Base-by-base conservation (phyloP, 768 basidiomycete genomes). In the Naganishia vaughanmartiniae region DNA sequence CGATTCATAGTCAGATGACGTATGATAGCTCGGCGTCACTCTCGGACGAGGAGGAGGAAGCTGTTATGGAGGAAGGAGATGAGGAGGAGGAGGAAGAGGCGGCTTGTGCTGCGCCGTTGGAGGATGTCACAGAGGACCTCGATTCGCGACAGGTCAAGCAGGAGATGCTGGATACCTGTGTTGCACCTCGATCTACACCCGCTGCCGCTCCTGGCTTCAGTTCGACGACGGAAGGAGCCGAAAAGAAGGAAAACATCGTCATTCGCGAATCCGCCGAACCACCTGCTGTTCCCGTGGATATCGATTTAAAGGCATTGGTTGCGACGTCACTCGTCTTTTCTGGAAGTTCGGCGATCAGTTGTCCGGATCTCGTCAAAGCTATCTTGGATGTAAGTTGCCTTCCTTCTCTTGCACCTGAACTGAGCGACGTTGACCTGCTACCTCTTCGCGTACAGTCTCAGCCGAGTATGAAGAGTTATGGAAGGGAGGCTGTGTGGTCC, bases 331-430 rank as follows among this genome's bases (percentile, higher is more conserved):
- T 81, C 9, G 80, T 81, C 0, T 81, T 81, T 60, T 81, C 80
- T 4, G 80, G 80, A 1, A 74, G 73, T 1, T 76, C 75, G 33
- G 79, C 79, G 34, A 70, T 77, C 42, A 74, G 72, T 56, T 56
- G 76, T 36, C 79, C 79, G 30, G 80, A 81, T 72, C 70, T 81
- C n/a, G 78, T 81, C 54, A 81, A 79, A 67, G 76, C 76, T 33
- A 76, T 81, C 71, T 67, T 81, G 19, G 80, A 81, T 69, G 80
- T 81, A 71, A 74, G 80, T 76, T 46, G 26, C 4, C 6, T 60
- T 51, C 14, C 39, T 36, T 15, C 45, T 10, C 6, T 2, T 66
- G n/a, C 14, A 10, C 26, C 28, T 10, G 21, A 1, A 30, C 21
- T 12, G 48, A 42, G 15, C 14, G 51, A 26, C 26, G 30, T 19